These are phyloP conservation scores for Cladosporium sp. DNA, from an alignment of 2,329 filamentous ascomycete species.

Conservation along the genomic window DNA sequence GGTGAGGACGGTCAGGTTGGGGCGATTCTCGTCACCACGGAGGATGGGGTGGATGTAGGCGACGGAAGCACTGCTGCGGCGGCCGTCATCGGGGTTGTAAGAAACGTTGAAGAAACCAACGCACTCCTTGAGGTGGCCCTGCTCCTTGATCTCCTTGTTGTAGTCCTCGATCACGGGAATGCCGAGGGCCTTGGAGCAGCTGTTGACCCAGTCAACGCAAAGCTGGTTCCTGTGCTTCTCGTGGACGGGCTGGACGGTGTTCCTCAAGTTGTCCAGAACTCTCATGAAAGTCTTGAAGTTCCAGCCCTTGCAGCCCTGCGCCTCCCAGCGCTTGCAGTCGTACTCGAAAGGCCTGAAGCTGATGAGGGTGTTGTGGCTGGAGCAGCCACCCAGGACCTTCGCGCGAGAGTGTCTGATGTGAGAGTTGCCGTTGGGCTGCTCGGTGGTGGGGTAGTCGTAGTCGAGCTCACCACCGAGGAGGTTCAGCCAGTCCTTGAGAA, in stretches of 20 bases:
- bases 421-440: conserved; percentile 89
- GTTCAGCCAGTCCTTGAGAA: conserved; percentile 81
- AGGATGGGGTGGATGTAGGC: conserved; percentile 92
- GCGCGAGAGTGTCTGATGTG: conserved; percentile 88
- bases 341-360: conserved; percentile 89
- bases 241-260: conserved; percentile 87
- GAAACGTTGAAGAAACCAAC: conserved; percentile 89
- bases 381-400: conserved; percentile 89
- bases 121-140: conserved; percentile 67
- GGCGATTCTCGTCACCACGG: conserved; percentile 72
- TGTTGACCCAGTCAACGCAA: conserved; percentile 83
- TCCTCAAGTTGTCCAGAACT: conserved; percentile 76
- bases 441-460: conserved; percentile 85
- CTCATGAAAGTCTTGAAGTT: conserved; percentile 80
- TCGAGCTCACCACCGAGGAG: conserved; percentile 83
- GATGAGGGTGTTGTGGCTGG: conserved; percentile 90
- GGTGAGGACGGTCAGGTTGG: conserved; percentile 82
- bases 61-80: conserved; percentile 79
- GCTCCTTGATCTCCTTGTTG: conserved; percentile 75
- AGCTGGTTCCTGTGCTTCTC: conserved; percentile 82
- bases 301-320: conserved; percentile 79
- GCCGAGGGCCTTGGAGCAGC: conserved; percentile 72
- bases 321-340: conserved; percentile 80
- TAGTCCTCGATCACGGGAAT: conserved; percentile 83
- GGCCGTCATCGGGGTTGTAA: conserved; percentile 85